Base-by-base conservation (phyloP, 306 rosid species). In the Trifolium dubium region DNA sequence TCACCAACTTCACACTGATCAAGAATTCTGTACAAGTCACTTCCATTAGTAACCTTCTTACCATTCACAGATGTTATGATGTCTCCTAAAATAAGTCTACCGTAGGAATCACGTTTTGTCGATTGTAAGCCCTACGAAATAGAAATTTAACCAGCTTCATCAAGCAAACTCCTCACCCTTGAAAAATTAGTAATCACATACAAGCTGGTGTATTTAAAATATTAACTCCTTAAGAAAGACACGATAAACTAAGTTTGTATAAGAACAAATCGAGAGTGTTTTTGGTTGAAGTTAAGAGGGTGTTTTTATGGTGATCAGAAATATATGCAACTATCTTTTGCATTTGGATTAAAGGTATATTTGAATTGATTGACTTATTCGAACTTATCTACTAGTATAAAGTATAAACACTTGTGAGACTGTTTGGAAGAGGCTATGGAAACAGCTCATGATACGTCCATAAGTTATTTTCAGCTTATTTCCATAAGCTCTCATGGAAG, bases 1-100 rank as follows among this genome's bases (percentile, higher is more conserved):
- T 95, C 99, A n/a, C 96, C 98, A 53, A 95, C 98, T 81, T 92
- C 83, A 70, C 96, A 95, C 80, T 95, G 97, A 80, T 95, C 99
- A 69, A 95, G 96, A 86, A 90, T 86, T 92, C 99, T 88, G 85
- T 95, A 95, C 87, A 92, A 84, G 75, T 95, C 99, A 61, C 99
- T 95, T 76, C 98, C 99, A 73, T 85, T 90, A 12, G 90, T 34
- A 61, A 95, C 89, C 85, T 90, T 95, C 69, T 66, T 86, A 19
- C 92, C 99, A 40, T 95, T 90, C 81, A 95, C 93, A 54, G 99
- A 92, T 46, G 92, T 92, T 75, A 95, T 92, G 32, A 95, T 90
- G 86, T 95, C 99, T 6, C 99, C 99, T 87, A 92, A 90, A 81
- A 95, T 56, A 37, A 95, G 96, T 68, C 99, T 92, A 37, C 99